phyloP scores from a whole-genome alignment of 371 early-diverging fungal genomes.

The Gilbertella persicaria region DNA sequence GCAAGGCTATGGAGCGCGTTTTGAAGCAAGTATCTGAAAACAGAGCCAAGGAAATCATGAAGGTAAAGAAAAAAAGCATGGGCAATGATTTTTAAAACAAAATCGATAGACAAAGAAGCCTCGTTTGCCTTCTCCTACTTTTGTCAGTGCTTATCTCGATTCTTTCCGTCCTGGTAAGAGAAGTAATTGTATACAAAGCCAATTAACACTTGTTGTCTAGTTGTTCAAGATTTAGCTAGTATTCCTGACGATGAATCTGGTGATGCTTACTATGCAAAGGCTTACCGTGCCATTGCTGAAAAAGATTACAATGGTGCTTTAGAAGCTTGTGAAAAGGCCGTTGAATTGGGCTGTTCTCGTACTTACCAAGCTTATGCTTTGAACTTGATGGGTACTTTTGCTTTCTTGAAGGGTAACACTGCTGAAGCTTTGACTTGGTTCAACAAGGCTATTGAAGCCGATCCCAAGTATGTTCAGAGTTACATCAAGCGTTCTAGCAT shows the following conservation, averaged over 20 bases:
- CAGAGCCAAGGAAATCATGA: slow-evolving; percentile 78
- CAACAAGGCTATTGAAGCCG: slow-evolving; percentile 77
- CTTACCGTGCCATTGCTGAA: slow-evolving; percentile 46
- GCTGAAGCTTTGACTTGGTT: slow-evolving; percentile 73
- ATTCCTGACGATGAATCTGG: slow-evolving; percentile 40
- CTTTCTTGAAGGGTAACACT: slow-evolving; percentile 85
- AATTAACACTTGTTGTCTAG: slow-evolving; percentile 6
- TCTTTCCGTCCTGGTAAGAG: slow-evolving; percentile 74
- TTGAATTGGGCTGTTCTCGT: slow-evolving; percentile 57
- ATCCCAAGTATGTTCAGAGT: slow-evolving; percentile 80
- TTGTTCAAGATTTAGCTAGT: slow-evolving; percentile 32
- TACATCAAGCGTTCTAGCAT: slow-evolving; percentile 88
- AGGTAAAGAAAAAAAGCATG: slow-evolving; percentile 27
- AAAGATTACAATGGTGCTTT: slow-evolving; percentile 74
- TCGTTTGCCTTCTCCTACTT: slow-evolving; percentile 87
- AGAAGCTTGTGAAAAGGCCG: slow-evolving; percentile 67
- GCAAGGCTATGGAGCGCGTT: slow-evolving; percentile 86
- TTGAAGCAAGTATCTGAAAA: slow-evolving; percentile 80
- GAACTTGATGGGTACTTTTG: slow-evolving; percentile 87
- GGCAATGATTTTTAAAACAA: not conserved
- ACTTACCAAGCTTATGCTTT: slow-evolving; percentile 67
- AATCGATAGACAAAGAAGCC: slow-evolving; percentile 50
- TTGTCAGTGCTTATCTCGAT: slow-evolving; percentile 89
- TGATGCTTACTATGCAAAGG: slow-evolving; percentile 53
- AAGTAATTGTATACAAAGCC: not conserved